phyloP scores from a whole-genome alignment of 1,284 basidiomycete genomes.

The Stygiomarasmius scandens region DNA sequence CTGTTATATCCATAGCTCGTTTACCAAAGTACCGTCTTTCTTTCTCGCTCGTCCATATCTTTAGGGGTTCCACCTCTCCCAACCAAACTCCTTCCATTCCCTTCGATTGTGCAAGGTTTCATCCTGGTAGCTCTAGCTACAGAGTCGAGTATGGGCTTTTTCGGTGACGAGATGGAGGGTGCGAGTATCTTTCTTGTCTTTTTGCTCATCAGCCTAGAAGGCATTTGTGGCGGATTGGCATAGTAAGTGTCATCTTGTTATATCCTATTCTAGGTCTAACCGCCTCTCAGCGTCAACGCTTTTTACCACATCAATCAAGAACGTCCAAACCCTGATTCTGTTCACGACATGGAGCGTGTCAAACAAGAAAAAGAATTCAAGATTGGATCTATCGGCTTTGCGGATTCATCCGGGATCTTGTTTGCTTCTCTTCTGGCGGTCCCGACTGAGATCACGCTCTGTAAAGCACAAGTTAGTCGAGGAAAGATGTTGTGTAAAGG shows the following conservation, averaged over 20 bases:
- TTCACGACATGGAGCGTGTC: conserved; percentile 54
- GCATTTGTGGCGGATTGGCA: conserved; percentile 89
- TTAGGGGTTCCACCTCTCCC: conserved; percentile 87
- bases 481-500: conserved; percentile 77
- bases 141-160: conserved; percentile 73
- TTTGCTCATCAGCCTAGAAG: conserved; percentile 80
- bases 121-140: conserved; percentile 63
- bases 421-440: conserved; percentile 79
- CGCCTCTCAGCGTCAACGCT: conserved; percentile 71
- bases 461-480: conserved; percentile 70
- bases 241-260: conserved; percentile 64
- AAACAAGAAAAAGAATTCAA: conserved; percentile 84
- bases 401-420: conserved; percentile 78
- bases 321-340: conserved; percentile 44
- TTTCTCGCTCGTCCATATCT: conserved; percentile 92
- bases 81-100: conserved; percentile 66
- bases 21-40: conserved; percentile 93
- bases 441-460: conserved; percentile 83
- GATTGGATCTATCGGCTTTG: conserved; percentile 85
- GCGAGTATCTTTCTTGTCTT: conserved; percentile 71
- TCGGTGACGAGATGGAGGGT: conserved; percentile 52
- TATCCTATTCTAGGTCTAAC: conserved; percentile 3
- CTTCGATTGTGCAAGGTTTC: conserved; percentile 69
- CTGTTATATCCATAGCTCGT: conserved; percentile 52
- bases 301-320: conserved; percentile 87